Evolutionary conservation across 805 yeast genomes (phyloP).

Genomic region (Nakazawaea peltata): DNA sequence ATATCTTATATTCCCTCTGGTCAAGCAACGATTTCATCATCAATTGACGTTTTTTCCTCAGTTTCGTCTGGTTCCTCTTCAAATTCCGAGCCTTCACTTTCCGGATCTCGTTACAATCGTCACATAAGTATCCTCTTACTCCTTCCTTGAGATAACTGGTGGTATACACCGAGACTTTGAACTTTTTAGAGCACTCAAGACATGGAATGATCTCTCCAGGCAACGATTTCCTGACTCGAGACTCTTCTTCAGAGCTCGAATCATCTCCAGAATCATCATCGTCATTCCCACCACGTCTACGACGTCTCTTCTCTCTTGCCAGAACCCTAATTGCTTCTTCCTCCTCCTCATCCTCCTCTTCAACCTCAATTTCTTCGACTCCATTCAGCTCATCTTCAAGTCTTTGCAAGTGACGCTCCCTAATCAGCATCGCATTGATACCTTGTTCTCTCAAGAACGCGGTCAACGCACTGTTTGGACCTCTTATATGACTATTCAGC

Average conservation of each 20-base stretch:
- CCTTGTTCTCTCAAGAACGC: conserved; percentile 87
- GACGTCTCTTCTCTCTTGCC: conserved; percentile 30
- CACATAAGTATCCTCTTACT: conserved; percentile 60
- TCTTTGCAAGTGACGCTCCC: conserved; percentile 30
- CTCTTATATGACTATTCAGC: no score
- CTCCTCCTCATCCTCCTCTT: conserved; percentile 12
- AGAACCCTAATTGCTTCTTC: conserved; percentile 23
- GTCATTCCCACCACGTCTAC: conserved; percentile 22
- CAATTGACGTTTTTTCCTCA: conserved; percentile 68
- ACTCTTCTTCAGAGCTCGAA: conserved; percentile 13
- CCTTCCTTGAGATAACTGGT: conserved; percentile 32
- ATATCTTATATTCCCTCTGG: conserved; percentile 50
- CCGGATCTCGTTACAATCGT: conserved; percentile 43
- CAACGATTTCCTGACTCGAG: conserved; percentile 13
- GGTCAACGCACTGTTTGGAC: conserved; percentile 84
- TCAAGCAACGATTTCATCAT: conserved; percentile 82
- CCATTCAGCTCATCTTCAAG: conserved; percentile 18
- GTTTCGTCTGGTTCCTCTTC: conserved; percentile 47
- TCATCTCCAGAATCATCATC: conserved; percentile 25
- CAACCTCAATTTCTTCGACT: conserved; percentile 12
- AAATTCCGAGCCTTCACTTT: conserved; percentile 34
- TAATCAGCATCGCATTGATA: conserved; percentile 72
- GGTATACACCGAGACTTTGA: conserved; percentile 62
- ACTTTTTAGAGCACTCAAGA: conserved; percentile 50
- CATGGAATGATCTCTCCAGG: conserved; percentile 54